Percentiles rank a stretch among this genome's conserved stretches.
Evolutionary conservation across 1,139 yeast genomes (phyloP).

Genomic region (Suhomyces guaymorum): DNA sequence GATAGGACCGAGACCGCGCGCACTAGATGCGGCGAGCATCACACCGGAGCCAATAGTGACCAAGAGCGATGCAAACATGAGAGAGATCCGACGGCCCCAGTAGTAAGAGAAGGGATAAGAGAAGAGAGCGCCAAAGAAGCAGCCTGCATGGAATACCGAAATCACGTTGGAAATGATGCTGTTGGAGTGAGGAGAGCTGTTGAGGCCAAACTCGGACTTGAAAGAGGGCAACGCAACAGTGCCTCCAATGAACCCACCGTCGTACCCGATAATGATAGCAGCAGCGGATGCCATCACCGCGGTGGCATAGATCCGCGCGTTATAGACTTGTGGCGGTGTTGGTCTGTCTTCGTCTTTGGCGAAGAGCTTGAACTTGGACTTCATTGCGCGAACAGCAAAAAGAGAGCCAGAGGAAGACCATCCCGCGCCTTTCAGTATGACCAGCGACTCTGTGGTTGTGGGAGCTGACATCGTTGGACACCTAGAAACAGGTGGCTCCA

Average conservation of each 20-base stretch:
- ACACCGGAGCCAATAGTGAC: slow-evolving; percentile 43
- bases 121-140: slow-evolving; percentile 48
- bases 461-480: neutral
- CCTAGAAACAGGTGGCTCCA: neutral
- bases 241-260: slow-evolving; percentile 48
- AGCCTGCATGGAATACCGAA: slow-evolving; percentile 49
- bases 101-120: slow-evolving; percentile 43
- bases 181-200: slow-evolving; percentile 24
- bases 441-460: slow-evolving; percentile 2
- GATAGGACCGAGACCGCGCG: slow-evolving; percentile 39
- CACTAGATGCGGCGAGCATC: slow-evolving; percentile 37
- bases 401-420: neutral
- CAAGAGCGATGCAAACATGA: slow-evolving; percentile 35
- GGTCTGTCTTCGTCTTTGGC: slow-evolving; percentile 41
- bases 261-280: slow-evolving; percentile 43
- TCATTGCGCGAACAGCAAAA: neutral
- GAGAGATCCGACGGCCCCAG: slow-evolving; percentile 40
- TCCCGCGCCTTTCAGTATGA: slow-evolving; percentile 1
- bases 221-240: slow-evolving; percentile 42
- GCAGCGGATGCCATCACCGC: slow-evolving; percentile 45
- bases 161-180: slow-evolving; percentile 37
- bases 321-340: slow-evolving; percentile 43
- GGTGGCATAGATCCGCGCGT: slow-evolving; percentile 35
- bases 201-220: slow-evolving; percentile 36
- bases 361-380: slow-evolving; percentile 19